Evolutionary conservation across 495 filamentous ascomycete species (phyloP).

Genomic region (Jackrogersella minutella): DNA sequence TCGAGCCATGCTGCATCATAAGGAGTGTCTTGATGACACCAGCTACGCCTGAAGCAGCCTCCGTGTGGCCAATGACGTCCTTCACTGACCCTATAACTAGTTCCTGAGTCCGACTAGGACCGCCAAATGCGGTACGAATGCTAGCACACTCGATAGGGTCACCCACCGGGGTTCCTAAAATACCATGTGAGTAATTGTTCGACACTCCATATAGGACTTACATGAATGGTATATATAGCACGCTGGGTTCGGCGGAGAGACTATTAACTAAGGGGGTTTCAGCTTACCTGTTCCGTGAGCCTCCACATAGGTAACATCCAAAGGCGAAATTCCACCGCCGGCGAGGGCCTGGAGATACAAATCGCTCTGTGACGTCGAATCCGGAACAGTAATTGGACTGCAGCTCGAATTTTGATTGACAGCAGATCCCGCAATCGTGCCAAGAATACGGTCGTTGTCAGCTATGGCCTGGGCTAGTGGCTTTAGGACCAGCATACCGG

Average conservation of each 20-base stretch:
- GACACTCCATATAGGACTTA: neutral
- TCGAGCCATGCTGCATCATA: conserved; percentile 56
- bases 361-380: conserved; percentile 40
- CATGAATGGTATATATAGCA: neutral
- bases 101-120: conserved; percentile 27
- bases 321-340: conserved; percentile 16
- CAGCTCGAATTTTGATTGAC: conserved; percentile 56
- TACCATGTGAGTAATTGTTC: neutral
- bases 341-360: conserved; percentile 45
- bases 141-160: conserved; percentile 57
- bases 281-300: conserved; percentile 51
- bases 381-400: conserved; percentile 50
- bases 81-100: conserved; percentile 57
- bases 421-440: conserved; percentile 58
- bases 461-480: conserved; percentile 52
- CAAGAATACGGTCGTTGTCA: conserved; percentile 58
- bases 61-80: conserved; percentile 60
- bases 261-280: neutral
- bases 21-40: conserved; percentile 57
- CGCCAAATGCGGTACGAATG: conserved; percentile 48
- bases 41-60: conserved; percentile 56
- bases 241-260: neutral
- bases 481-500: conserved; percentile 63
- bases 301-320: conserved; percentile 50
- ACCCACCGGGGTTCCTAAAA: conserved; percentile 52